phyloP scores from a whole-genome alignment of 2,329 filamentous ascomycete genomes.

The Dactylonectria macrodidyma region DNA sequence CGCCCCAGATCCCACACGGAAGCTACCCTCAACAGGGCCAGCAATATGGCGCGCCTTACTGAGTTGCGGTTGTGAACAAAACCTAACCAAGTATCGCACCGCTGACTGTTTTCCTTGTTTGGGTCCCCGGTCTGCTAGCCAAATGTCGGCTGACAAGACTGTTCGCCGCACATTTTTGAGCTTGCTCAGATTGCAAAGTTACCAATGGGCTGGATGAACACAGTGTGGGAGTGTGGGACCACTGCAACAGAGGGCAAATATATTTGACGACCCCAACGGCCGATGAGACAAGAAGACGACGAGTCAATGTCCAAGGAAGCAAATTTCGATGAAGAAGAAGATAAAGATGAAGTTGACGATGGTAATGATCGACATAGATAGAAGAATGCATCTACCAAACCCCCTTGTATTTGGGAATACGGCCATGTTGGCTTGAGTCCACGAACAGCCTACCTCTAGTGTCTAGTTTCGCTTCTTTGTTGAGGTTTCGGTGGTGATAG shows the following conservation, averaged over 20 bases:
- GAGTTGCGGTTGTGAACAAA: conserved; percentile 22
- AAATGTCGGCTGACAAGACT: conserved; percentile 24
- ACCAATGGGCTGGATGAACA: conserved; percentile 18
- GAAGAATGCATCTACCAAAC: conserved; percentile 46
- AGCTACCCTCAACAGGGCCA: conserved; percentile 49
- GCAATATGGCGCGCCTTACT: conserved; percentile 46
- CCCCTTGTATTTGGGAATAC: conserved; percentile 35
- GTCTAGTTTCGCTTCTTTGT: conserved; percentile 57
- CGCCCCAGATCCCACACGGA: conserved; percentile 49
- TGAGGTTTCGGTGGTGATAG: conserved; percentile 40
- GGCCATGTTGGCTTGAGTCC: conserved; percentile 30
- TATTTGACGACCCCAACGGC: conserved; percentile 31
- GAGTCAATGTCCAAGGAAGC: conserved; percentile 19
- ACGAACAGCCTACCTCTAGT: conserved; percentile 21
- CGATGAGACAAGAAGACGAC: conserved; percentile 34
- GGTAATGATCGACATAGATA: conserved; percentile 48
- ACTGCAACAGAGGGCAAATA: conserved; percentile 32
- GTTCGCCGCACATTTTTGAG: conserved; percentile 26
- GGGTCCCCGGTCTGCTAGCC: conserved; percentile 11
- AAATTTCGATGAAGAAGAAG: conserved; percentile 19
- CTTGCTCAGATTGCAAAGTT: conserved; percentile 29
- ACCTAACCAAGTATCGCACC: conserved; percentile 12
- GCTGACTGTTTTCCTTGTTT: conserved; percentile 22
- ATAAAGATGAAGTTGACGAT: conserved; percentile 22
- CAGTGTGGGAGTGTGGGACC: conserved; percentile 20